Conservation (phyloP, 2,329 filamentous ascomycete genomes). For the Clathrospora elynae region DNA sequence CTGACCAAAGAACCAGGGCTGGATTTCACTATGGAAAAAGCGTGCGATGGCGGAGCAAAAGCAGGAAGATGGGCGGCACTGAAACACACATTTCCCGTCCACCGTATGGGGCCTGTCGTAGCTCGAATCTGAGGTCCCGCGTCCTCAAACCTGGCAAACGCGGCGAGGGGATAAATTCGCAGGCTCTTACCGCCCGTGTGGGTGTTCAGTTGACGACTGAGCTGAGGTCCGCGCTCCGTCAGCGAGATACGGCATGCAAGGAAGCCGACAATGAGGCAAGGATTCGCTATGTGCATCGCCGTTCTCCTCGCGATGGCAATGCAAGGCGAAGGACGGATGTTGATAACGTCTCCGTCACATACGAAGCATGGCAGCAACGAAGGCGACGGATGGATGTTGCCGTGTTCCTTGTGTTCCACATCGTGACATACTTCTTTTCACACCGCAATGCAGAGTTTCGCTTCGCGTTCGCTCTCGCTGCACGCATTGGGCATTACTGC, state of each 20-base stretch:
- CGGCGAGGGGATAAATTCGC: conserved; percentile 8
- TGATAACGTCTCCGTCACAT: conserved; percentile 42
- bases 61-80: conserved; percentile 19
- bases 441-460: conserved; percentile 24
- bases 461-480: conserved; percentile 28
- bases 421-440: conserved; percentile 29
- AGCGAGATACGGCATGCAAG: conserved; percentile 11
- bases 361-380: background rate
- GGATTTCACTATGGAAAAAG: conserved; percentile 4
- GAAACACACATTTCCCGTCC: conserved; percentile 1
- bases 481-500: conserved; percentile 36
- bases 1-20: conserved; percentile 16
- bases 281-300: background rate
- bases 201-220: conserved; percentile 25
- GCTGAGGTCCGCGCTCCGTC: conserved; percentile 12
- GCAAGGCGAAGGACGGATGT: conserved; percentile 1
- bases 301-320: background rate
- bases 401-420: conserved; percentile 15
- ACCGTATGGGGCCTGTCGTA: conserved; percentile 1
- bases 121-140: conserved; percentile 8
- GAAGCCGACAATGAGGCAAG: conserved; percentile 1
- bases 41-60: conserved; percentile 4
- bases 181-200: conserved; percentile 10
- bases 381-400: conserved; percentile 6
- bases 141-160: conserved; percentile 6